A percentile compares a stretch with the other conserved stretches of the same genome.
These are phyloP conservation scores for Metarhizium brunneum DNA, from an alignment of 2,329 filamentous ascomycete genomes.

Conservation along the genomic window DNA sequence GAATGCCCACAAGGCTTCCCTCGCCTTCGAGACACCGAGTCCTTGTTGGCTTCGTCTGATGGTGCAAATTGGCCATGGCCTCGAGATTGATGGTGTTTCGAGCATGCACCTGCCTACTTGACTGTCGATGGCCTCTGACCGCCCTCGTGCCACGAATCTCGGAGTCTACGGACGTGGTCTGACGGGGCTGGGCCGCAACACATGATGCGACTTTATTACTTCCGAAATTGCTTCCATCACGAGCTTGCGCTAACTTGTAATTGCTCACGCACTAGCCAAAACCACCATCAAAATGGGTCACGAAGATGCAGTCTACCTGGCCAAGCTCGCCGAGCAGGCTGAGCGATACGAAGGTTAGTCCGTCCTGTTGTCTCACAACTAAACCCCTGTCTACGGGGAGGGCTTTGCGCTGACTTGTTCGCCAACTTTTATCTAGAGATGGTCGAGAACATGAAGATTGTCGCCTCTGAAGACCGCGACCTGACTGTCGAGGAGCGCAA, in stretches of 20 bases:
- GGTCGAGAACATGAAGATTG: slow-evolving; percentile 99
- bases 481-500: slow-evolving; percentile 93
- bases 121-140: not conserved
- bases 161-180: not conserved
- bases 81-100: not conserved
- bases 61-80: not conserved
- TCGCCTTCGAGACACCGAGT: not conserved
- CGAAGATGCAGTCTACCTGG: slow-evolving; percentile 98
- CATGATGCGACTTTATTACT: not conserved
- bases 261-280: not conserved
- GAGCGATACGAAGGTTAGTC: slow-evolving; percentile 97
- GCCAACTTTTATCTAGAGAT: slow-evolving; percentile 56
- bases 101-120: not conserved
- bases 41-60: not conserved
- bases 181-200: not conserved
- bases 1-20: not conserved
- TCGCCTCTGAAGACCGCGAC: slow-evolving; percentile 78
- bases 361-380: slow-evolving; percentile 21
- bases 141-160: slow-evolving; percentile 1
- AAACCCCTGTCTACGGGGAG: not conserved
- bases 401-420: slow-evolving; percentile 15
- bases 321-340: slow-evolving; percentile 99
- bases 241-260: slow-evolving; percentile 1
- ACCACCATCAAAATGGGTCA: slow-evolving; percentile 71
- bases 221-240: not conserved